Evolutionary conservation across 1,284 basidiomycete species (phyloP), one percentile per base, ranked within the genome.

Genomic region (Irpex rosettiformis): DNA sequence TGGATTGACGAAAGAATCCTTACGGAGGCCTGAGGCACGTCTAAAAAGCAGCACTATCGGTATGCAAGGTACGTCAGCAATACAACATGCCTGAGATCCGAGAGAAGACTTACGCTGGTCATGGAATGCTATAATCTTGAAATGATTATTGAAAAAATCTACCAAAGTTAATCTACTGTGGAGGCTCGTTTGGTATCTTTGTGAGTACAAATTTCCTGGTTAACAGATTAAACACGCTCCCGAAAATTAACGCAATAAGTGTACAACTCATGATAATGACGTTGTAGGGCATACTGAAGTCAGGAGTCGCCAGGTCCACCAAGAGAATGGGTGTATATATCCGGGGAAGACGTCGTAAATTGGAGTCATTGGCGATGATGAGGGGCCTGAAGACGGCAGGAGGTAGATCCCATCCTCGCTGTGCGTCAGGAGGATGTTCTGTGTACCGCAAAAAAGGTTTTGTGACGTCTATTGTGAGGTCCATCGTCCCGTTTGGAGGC

Each of bases 271-370:
- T 90, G 68, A 97, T 96, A 73, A 98, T 98, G 62, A 98, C 96
- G 74, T 98, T 99, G 77, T 98, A 99, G 10, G 96, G 96, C 95
- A 99, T 98, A 69, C 92, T 96, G 73, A 99, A 99, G 75, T 99
- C 96, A 0, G 97, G 97, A 6, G 94, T 96, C 6, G 96, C 91
- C 24, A 98, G 80, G 71, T 97, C 93, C 45, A 97, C 85, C 25
- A 99, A 83, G 18, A 94, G 79, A 10, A 89, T 82, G 0, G 85
- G 78, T 1, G 93, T 93, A 72, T 96, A 98, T 57, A 95, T 82
- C 45, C 86, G 75, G 66, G 66, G 59, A 54, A 68, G 62, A 48
- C 61, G 62, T 8, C 55, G 55, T 18, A 18, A 51, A 8, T 13
- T 33, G n/a, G 28, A 29, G 24, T 43, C 53, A 51, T 28, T 51